phyloP scores from a whole-genome alignment of 495 filamentous ascomycete species.

The Penicillium steckii region DNA sequence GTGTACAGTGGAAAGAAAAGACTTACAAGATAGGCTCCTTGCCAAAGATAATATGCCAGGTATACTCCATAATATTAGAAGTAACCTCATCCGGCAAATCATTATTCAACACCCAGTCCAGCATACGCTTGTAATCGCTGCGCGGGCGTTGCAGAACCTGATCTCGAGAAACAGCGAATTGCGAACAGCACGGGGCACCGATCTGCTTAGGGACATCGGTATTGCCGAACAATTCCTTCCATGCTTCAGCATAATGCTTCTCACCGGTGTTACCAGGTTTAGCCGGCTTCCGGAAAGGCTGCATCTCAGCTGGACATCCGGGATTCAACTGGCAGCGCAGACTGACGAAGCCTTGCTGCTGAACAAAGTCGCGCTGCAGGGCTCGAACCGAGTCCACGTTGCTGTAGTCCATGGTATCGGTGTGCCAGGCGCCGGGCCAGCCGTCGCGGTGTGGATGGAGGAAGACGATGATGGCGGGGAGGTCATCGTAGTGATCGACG shows the following conservation, averaged over 20 bases:
- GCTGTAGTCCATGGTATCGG: conserved; percentile 42
- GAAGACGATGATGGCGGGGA: conserved; percentile 42
- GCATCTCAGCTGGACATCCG: conserved; percentile 41
- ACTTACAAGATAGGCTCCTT: conserved; percentile 50
- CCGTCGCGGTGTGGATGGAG: conserved; percentile 43
- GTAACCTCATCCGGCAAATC: conserved; percentile 45
- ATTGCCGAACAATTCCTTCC: conserved; percentile 43
- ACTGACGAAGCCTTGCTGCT: conserved; percentile 39
- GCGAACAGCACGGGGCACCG: conserved; percentile 61
- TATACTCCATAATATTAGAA: conserved; percentile 51
- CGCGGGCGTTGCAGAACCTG: conserved; percentile 47
- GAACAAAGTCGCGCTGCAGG: conserved; percentile 36
- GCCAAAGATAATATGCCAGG: conserved; percentile 57
- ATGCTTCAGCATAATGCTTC: conserved; percentile 41
- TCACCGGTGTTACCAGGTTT: conserved; percentile 54
- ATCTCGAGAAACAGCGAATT: conserved; percentile 63
- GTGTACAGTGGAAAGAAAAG: too few species aligned
- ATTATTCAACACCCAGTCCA: conserved; percentile 58
- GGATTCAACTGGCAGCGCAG: conserved; percentile 42
- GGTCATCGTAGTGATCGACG: conserved; percentile 46
- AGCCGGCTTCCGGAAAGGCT: conserved; percentile 39
- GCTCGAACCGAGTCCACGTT: conserved; percentile 43
- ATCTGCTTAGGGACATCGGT: conserved; percentile 47
- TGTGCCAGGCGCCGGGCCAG: conserved; percentile 45
- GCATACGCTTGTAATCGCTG: conserved; percentile 55